Conservation (phyloP, 169 alveolate genomes). For the Cryptosporidium baileyi region DNA sequence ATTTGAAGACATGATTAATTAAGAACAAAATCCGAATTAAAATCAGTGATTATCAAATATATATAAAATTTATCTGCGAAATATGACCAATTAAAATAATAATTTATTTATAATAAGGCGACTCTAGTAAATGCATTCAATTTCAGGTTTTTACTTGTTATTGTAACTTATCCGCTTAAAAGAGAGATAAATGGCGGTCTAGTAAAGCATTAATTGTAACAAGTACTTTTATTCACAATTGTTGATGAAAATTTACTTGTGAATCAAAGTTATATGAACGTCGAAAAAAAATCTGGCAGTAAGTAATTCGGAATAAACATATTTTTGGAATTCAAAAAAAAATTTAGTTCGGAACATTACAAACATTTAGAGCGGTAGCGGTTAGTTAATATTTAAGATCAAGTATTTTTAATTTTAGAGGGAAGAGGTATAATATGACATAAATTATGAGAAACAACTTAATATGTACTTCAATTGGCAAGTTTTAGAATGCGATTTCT, state of each 20-base stretch:
- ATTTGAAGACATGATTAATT: conserved; percentile 29
- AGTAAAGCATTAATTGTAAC: neutral
- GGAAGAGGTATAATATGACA: neutral
- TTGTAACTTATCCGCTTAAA: neutral
- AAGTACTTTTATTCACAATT: neutral
- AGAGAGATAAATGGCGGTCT: neutral
- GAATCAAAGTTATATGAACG: no score
- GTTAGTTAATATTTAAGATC: neutral
- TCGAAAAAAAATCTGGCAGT: no score
- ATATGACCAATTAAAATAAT: no score
- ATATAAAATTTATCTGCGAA: no score
- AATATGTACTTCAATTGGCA: neutral
- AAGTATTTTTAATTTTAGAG: neutral
- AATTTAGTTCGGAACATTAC: no score
- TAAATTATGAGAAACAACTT: neutral
- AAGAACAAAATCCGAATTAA: neutral
- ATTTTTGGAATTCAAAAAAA: no score
- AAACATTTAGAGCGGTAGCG: conserved; percentile 7
- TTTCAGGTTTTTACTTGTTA: neutral
- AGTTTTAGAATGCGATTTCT: conserved; percentile 71
- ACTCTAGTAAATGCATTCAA: no score
- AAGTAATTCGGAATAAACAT: no score
- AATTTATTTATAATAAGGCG: no score
- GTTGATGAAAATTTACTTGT: neutral
- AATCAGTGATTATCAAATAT: no score